Conservation (phyloP, 2,329 filamentous ascomycete genomes). For the Monosporascus sp. region DNA sequence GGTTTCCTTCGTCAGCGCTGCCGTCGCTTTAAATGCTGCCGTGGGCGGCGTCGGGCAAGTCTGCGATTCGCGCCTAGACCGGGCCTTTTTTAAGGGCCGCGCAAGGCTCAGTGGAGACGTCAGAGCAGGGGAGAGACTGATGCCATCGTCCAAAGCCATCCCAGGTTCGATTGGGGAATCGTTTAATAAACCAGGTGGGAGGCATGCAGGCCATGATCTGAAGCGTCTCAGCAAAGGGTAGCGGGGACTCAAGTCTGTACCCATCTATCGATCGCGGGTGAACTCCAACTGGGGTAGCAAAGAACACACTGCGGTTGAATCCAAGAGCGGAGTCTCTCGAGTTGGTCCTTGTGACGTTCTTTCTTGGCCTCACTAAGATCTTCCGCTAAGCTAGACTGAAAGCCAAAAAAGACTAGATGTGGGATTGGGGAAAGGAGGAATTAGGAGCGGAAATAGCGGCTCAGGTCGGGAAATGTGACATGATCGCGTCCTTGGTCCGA, state of each 20-base stretch:
- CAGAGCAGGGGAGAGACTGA: not conserved
- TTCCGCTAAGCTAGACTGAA: not conserved
- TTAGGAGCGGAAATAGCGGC: not conserved
- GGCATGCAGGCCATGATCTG: not conserved
- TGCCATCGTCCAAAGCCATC: not conserved
- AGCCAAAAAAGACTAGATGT: not conserved
- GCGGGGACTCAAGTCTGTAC: not conserved
- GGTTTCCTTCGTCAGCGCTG: not conserved
- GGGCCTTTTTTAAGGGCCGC: not conserved
- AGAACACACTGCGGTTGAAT: too few relatives aligned
- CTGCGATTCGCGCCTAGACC: not conserved
- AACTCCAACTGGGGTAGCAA: too few relatives aligned
- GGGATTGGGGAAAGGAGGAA: not conserved
- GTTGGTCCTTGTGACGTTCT: not conserved
- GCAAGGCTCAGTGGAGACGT: not conserved
- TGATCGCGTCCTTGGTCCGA: slow-evolving; percentile 10
- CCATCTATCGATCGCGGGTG: not conserved
- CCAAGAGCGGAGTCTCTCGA: too few relatives aligned
- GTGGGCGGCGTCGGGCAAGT: not conserved
- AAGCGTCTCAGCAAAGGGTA: not conserved
- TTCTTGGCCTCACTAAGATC: not conserved
- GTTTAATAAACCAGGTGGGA: not conserved
- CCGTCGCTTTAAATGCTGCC: not conserved
- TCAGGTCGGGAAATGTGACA: slow-evolving; percentile 19
- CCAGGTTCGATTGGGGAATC: too few relatives aligned